These are phyloP conservation scores for Porodaedalea pini DNA, from an alignment of 1,284 basidiomycete genomes.

Conservation along the genomic window DNA sequence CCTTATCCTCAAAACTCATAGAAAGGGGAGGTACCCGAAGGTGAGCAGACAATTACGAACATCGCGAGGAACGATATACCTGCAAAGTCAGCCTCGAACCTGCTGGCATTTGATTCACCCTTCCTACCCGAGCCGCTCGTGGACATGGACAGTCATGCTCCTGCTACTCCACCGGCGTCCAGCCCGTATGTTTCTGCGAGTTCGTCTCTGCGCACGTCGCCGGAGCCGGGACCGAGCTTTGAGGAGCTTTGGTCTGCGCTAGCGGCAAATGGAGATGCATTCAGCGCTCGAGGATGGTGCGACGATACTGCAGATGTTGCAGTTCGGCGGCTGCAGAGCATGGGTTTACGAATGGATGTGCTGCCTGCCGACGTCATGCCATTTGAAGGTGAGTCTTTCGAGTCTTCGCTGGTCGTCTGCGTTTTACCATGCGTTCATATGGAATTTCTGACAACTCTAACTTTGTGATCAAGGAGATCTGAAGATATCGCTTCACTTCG, in stretches of 20 bases:
- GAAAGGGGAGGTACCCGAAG: neutral
- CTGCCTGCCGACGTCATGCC: constrained; percentile 51
- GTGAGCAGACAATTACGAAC: neutral
- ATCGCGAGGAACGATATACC: neutral
- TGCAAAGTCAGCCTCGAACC: constrained; percentile 41
- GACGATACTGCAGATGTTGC: constrained; percentile 49
- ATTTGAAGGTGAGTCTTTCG: constrained; percentile 49
- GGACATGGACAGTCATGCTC: constrained; percentile 1
- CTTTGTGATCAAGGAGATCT: constrained; percentile 48
- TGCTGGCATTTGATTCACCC: constrained; percentile 68
- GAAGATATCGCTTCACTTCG: constrained; percentile 48
- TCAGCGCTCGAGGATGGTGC: constrained; percentile 61
- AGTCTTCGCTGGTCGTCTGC: constrained; percentile 3
- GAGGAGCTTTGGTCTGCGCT: constrained; percentile 12
- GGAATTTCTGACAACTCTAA: constrained; percentile 3
- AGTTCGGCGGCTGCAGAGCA: constrained; percentile 47
- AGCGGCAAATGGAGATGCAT: neutral
- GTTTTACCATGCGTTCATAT: constrained; percentile 12
- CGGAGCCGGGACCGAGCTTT: constrained; percentile 11
- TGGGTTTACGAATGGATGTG: constrained; percentile 46
- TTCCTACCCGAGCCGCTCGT: constrained; percentile 48
- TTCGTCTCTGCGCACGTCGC: constrained; percentile 12
- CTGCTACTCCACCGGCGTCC: neutral
- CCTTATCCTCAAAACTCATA: neutral
- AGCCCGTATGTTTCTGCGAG: constrained; percentile 13